Base-by-base conservation (phyloP, 1,284 basidiomycete genomes). In the Neolentinus lepideus region DNA sequence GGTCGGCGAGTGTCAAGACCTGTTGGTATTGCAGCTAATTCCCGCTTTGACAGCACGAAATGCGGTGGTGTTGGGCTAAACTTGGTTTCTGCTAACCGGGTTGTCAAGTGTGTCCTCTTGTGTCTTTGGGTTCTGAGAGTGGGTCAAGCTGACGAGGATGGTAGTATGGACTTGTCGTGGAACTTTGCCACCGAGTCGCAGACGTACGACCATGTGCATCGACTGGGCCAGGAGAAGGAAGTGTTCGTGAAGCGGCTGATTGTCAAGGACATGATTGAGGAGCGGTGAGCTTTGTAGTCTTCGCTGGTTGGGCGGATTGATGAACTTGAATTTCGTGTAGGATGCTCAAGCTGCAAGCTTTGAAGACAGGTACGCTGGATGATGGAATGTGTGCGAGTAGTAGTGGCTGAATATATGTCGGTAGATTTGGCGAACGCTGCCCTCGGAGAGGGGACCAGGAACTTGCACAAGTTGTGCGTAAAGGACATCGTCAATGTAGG, bases 91-190 rank as follows among this genome's bases (percentile, higher is more conserved):
- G 85, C 85, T 0, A 88, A 87, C 62, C 80, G 84, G 2, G 78
- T 87, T 35, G 71, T 87, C 61, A 85, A 85, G 83, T 84, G 61
- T 54, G 76, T 63, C 6, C 16, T n/a, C 31, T 33, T 16, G 12
- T 35, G 54, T 27, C 25, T 16, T 33, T 43, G 21, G n/a, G n/a
- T n/a, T n/a, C n/a, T n/a, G n/a, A n/a, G n/a, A n/a, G n/a, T n/a
- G n/a, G n/a, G n/a, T n/a, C n/a, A n/a, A n/a, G n/a, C n/a, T n/a
- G n/a, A n/a, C n/a, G n/a, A n/a, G n/a, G n/a, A n/a, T n/a, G n/a
- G n/a, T n/a, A 85, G 83, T 63, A 76, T 89, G 73, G 86, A 88
- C 64, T 68, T 87, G 25, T 81, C 80, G n/a, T 87, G 84, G 84
- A 84, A 83, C 59, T 84, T 78, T 56, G 86, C 87, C 0, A 73